Evolutionary conservation across 192 early-diverging fungal species (phyloP), one percentile per base, ranked within the genome.

Genomic region (Backusella tuberculispora): DNA sequence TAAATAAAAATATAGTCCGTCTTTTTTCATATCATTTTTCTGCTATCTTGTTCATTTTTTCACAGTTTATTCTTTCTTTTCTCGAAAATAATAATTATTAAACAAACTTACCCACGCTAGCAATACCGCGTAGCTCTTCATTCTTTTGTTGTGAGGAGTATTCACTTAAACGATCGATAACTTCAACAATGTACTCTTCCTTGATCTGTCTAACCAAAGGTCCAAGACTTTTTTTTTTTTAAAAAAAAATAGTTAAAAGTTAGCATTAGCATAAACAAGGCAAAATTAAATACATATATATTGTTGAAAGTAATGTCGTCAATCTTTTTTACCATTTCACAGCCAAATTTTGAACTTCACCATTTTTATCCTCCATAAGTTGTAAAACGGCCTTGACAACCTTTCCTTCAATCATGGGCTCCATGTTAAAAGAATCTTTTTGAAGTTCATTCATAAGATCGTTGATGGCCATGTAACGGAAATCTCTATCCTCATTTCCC

Each of bases 391-490:
- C 84, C 45, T 66, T 72, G 40, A 87, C 84, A 9, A 89, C 91
- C 81, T 86, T 89, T 73, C 91, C 90, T 56, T 93, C 90, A 19
- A 91, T 88, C 29, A 80, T 53, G 26, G 87, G 77, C 13, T 94
- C 92, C 37, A 86, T 77, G 8, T 66, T 72, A 73, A 92, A 88
- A 26, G 74, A 76, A 9, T 88, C 85, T 68, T 88, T 89, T 47
- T 88, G 85, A 14, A 94, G 85, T 70, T 92, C 92, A 13, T 86
- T 88, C 75, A 89, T 90, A 53, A 96, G 83, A 81, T 96, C 95
- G 72, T 88, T 88, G 21, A 89, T 64, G 26, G 94, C 95, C 95
- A 96, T 96, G 80, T 90, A 95, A 47, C 95, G 91, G 78, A 92
- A 92, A 81, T 96, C 95, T 24, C 91, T 87, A 80, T 96, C 95